Base-by-base conservation (phyloP, 768 basidiomycete genomes). In the Cystobasidium onofrii region DNA sequence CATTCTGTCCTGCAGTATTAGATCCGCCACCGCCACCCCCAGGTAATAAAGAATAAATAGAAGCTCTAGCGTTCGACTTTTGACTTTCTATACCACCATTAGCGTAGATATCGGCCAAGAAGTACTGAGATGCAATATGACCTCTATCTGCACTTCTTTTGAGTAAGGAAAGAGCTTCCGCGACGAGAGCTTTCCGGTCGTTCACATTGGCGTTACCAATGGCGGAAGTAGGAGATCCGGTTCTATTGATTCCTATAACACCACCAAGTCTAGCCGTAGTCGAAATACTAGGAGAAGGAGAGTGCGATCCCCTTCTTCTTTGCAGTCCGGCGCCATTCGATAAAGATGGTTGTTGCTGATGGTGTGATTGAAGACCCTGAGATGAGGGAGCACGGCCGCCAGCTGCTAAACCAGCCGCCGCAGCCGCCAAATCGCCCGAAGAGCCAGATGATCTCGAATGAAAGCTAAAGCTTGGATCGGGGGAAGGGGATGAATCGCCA, bases 41-140 rank as follows among this genome's bases (percentile, higher is more conserved):
- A 25, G 63, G 63, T 4, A 64, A 4, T 9, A 7, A 29, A 67
- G 57, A 12, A 60, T 60, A 60, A 15, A 60, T 60, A 6, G 57
- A 60, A 29, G 57, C 57, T 67, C 65, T 25, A 36, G 36, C 27
- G 20, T 36, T 46, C n/a, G 46, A 50, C n/a, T 50, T 50, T 20
- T 50, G 46, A 20, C 65, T 43, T 46, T 39, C 63, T 20, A 67
- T 71, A 0, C 29, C 25, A 29, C 96, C 96, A 80, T 99, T 97
- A 36, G 94, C 89, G 81, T 90, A 98, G 82, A 95, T 97, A 83
- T 99, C 95, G 9, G 94, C 96, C 75, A 99, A 86, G 83, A 96
- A 97, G 83, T 96, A 98, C 81, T 97, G 95, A 1, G 92, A 91
- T 75, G 91, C 87, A 62, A 92, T 88, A 80, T 97, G 94, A 0